Evolutionary conservation across 805 yeast species (phyloP).

Genomic region (Wickerhamomyces bovis): DNA sequence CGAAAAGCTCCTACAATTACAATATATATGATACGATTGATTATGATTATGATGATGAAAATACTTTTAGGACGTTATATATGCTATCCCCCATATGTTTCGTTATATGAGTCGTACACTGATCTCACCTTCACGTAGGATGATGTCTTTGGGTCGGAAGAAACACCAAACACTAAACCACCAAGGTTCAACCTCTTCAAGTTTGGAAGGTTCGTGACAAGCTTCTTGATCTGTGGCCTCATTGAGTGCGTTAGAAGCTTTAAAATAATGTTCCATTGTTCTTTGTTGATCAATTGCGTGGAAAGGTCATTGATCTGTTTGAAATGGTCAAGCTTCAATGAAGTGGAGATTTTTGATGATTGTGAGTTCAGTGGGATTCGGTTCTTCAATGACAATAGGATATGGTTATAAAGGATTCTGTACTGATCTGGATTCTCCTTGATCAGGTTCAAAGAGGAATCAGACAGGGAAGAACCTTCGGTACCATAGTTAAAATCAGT

Average conservation of each 20-base stretch:
- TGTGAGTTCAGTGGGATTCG: slow-evolving; percentile 23
- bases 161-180: slow-evolving; percentile 20
- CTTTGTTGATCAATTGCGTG: slow-evolving; percentile 10
- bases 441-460: slow-evolving; percentile 8
- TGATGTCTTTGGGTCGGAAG: slow-evolving; percentile 1
- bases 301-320: slow-evolving; percentile 15
- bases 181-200: slow-evolving; percentile 23
- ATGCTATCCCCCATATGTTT: slow-evolving; percentile 5
- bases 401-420: slow-evolving; percentile 17
- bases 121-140: slow-evolving; percentile 10
- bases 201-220: slow-evolving; percentile 10
- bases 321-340: slow-evolving; percentile 18
- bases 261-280: slow-evolving; percentile 15
- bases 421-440: slow-evolving; percentile 16
- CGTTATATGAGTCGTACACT: slow-evolving; percentile 22
- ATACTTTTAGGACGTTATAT: not conserved
- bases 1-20: no score
- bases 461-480: not conserved
- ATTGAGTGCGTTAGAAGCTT: slow-evolving; percentile 20
- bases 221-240: slow-evolving; percentile 13
- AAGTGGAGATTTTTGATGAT: slow-evolving; percentile 18
- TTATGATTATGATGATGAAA: no score
- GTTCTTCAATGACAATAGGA: slow-evolving; percentile 15
- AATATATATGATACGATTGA: no score
- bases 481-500: slow-evolving; percentile 11